These are phyloP conservation scores for Acer yangbiense DNA, from an alignment of 345 rosid species.

Conservation along the genomic window DNA sequence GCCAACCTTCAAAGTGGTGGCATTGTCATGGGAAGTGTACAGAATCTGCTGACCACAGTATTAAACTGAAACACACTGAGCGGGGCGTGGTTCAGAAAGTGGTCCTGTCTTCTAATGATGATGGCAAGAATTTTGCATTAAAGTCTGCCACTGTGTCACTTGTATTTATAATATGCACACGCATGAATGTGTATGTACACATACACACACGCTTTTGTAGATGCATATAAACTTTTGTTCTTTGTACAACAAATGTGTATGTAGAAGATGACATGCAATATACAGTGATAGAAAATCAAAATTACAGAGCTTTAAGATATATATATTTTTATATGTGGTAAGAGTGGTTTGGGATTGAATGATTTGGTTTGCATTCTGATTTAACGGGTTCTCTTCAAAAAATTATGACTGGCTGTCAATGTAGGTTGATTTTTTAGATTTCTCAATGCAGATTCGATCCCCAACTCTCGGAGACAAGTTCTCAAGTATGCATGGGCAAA, in stretches of 20 bases:
- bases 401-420: background rate
- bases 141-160: background rate
- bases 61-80: slow-evolving; percentile 90
- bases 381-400: background rate
- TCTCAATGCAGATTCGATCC: slow-evolving; percentile 61
- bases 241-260: background rate
- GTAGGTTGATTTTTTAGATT: background rate
- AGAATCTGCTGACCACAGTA: slow-evolving; percentile 72
- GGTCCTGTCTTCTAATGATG: slow-evolving; percentile 85
- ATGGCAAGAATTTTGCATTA: slow-evolving; percentile 85
- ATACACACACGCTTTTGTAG: background rate
- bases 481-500: slow-evolving; percentile 97
- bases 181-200: background rate
- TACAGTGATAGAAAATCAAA: background rate
- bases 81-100: slow-evolving; percentile 91
- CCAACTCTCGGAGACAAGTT: slow-evolving; percentile 94
- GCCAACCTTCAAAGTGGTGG: slow-evolving; percentile 84
- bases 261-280: background rate
- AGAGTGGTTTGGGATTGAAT: background rate
- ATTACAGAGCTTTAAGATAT: too few relatives aligned
- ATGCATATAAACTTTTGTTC: background rate
- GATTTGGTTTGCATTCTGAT: background rate
- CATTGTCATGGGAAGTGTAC: slow-evolving; percentile 85
- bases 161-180: background rate
- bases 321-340: background rate